Base-by-base conservation (phyloP, 306 rosid species). In the Mucuna pruriens region DNA sequence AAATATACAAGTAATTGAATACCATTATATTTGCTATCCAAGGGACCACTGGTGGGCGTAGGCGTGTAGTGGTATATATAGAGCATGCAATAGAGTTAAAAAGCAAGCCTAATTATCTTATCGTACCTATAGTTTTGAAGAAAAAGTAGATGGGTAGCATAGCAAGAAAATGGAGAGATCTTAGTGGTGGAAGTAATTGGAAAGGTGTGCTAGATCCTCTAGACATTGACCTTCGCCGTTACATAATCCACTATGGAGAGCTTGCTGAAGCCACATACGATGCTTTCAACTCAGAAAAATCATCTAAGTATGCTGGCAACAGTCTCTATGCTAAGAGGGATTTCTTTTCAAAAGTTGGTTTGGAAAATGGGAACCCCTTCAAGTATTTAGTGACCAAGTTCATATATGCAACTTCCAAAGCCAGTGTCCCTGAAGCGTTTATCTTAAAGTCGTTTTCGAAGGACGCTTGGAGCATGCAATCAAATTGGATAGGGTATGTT, bases 401-500 rank as follows among this genome's bases (percentile, higher is more conserved):
- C 29, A 0, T 90, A n/a, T 92, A 92, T 31, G 97, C 95, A 13
- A 90, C 97, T 0, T 89, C 95, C 9, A 49, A 74, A 65, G 67
- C 88, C 23, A 67, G 67, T 16, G 91, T 81, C 1, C 85, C 89
- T 0, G 92, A 83, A 3, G 84, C 93, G 0, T 90, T 92, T 61
- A 75, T 92, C 1, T 23, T 89, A 1, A 90, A 48, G 77, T 69
- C 95, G 1, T 25, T 89, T 60, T 85, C 94, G 4, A 89, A 91
- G 61, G 90, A 91, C 45, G 84, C 90, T 69, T 90, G 97, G 94
- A 71, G 90, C 45, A 62, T 74, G 80, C 94, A 94, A 46, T 86
- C 98, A 2, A 91, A 94, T 22, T 93, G 98, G 97, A 91, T 91
- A 3, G 98, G 94, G 69, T 93, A 74, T 15, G 91, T 93, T 33